Percentiles rank a stretch among this genome's conserved stretches.
These are phyloP conservation scores for Coriolopsis trogii DNA, from an alignment of 1,284 basidiomycete species.

Conservation along the genomic window DNA sequence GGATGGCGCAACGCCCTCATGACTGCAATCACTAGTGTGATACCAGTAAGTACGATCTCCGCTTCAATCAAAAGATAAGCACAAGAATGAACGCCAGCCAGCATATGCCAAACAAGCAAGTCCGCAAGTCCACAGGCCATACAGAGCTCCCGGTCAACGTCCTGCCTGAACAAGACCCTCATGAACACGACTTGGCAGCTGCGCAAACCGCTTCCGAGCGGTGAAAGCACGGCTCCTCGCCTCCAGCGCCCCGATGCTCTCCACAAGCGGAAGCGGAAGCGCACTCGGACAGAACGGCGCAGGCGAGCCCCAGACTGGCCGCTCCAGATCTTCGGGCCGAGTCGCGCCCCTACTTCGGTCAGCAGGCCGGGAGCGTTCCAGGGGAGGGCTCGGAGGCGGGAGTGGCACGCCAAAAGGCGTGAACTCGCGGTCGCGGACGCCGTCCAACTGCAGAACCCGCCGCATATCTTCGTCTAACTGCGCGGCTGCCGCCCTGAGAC, in stretches of 20 bases:
- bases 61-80: not conserved
- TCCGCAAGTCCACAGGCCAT: not conserved
- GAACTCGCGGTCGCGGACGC: not conserved
- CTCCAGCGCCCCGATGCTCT: slow-evolving; percentile 12
- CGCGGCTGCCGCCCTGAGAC: slow-evolving; percentile 9
- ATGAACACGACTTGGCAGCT: slow-evolving; percentile 14
- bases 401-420: not conserved
- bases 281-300: slow-evolving; percentile 27
- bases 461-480: slow-evolving; percentile 12
- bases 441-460: slow-evolving; percentile 1
- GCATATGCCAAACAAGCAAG: slow-evolving; percentile 1
- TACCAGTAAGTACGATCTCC: not conserved
- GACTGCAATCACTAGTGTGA: too few relatives aligned
- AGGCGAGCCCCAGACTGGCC: slow-evolving; percentile 27
- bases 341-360: not conserved
- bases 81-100: too few relatives aligned
- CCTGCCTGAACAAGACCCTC: slow-evolving; percentile 12
- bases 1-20: too few relatives aligned
- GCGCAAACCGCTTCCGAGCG: slow-evolving; percentile 11
- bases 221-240: slow-evolving; percentile 14
- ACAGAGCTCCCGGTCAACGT: too few relatives aligned
- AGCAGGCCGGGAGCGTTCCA: slow-evolving; percentile 7
- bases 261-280: slow-evolving; percentile 27
- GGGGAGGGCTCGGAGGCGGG: slow-evolving; percentile 12
- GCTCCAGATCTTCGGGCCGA: slow-evolving; percentile 8